Evolutionary conservation across 2,329 filamentous ascomycete genomes (phyloP).

Genomic region (Trichoderma sp.): DNA sequence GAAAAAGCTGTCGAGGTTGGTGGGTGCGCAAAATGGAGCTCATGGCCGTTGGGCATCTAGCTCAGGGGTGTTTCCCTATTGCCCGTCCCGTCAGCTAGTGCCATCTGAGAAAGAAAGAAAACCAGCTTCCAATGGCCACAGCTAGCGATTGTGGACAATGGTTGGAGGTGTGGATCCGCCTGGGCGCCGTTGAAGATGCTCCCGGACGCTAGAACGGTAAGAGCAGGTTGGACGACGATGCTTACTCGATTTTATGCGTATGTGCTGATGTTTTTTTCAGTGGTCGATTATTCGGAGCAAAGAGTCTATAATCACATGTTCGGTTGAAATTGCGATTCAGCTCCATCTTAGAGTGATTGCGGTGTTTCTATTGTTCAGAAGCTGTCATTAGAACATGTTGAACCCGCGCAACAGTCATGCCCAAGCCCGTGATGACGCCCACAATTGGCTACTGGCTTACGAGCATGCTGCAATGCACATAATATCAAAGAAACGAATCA

Average conservation of each 20-base stretch:
- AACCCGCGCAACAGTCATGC: not conserved
- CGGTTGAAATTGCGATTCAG: not conserved
- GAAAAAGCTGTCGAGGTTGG: conserved; percentile 1
- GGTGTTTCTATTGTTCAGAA: not conserved
- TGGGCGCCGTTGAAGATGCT: not conserved
- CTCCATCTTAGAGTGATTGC: not conserved
- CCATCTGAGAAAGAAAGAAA: conserved; percentile 2
- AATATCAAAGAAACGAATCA: not conserved
- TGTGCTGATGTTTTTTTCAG: not conserved
- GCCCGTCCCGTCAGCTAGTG: conserved; percentile 16
- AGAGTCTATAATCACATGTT: not conserved
- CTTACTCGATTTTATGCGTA: not conserved
- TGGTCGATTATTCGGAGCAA: not conserved
- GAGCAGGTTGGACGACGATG: not conserved
- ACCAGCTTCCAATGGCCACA: not conserved
- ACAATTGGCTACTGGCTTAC: not conserved
- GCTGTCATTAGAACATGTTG: not conserved
- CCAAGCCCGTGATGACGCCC: too few relatives aligned
- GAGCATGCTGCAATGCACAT: not conserved
- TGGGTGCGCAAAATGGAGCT: conserved; percentile 7
- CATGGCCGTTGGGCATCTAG: conserved; percentile 17
- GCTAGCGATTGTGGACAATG: not conserved
- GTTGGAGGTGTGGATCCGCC: conserved; percentile 14
- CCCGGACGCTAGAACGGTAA: conserved; percentile 1
- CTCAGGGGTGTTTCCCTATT: conserved; percentile 10